Evolutionary conservation across 1,284 basidiomycete species (phyloP).

Genomic region (Sphaerobolus stellatus): DNA sequence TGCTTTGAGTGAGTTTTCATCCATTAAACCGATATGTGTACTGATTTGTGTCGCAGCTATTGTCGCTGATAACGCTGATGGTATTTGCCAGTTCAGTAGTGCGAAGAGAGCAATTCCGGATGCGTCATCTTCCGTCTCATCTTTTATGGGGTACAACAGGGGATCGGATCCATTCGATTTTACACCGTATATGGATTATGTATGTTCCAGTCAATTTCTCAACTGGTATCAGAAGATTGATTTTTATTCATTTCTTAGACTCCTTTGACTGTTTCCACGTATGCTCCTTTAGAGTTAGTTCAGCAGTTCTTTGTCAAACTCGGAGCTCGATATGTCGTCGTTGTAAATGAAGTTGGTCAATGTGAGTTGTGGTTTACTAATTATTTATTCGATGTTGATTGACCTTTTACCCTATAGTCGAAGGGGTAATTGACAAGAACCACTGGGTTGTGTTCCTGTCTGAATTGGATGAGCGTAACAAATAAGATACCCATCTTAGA

Average conservation of each 20-base stretch:
- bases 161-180: slow-evolving; percentile 76
- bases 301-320: slow-evolving; percentile 92
- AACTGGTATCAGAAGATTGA: neutral
- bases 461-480: slow-evolving; percentile 68
- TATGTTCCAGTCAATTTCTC: slow-evolving; percentile 32
- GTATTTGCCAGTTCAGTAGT: slow-evolving; percentile 62
- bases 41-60: slow-evolving; percentile 49
- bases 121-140: slow-evolving; percentile 59
- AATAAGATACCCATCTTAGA: too few species aligned
- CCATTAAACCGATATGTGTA: slow-evolving; percentile 1
- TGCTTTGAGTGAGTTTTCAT: slow-evolving; percentile 68
- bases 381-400: slow-evolving; percentile 8
- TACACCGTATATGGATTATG: slow-evolving; percentile 88
- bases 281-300: slow-evolving; percentile 85
- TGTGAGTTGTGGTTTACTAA: slow-evolving; percentile 54
- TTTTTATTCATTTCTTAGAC: slow-evolving; percentile 48
- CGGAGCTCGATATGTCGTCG: slow-evolving; percentile 86
- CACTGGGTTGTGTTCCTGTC: slow-evolving; percentile 83
- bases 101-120: slow-evolving; percentile 38
- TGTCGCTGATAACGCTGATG: slow-evolving; percentile 72
- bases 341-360: slow-evolving; percentile 78
- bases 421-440: slow-evolving; percentile 92
- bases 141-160: slow-evolving; percentile 46
- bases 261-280: slow-evolving; percentile 77
- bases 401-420: slow-evolving; percentile 48